Base-by-base conservation (phyloP, 495 filamentous ascomycete species). In the Hypoxylon lienhwacheense region DNA sequence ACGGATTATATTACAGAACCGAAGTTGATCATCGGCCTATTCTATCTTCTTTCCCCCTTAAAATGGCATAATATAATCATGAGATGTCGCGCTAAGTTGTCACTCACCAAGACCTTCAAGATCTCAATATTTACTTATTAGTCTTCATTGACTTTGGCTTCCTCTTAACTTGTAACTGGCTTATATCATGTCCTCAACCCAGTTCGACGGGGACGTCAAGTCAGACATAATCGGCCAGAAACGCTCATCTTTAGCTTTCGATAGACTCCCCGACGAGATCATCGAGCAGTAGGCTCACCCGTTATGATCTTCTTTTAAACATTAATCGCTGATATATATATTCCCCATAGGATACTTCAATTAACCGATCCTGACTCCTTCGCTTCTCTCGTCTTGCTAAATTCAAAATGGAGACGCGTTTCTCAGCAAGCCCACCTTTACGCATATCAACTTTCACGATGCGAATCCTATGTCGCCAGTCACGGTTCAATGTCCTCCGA, bases 341-440 rank as follows among this genome's bases (percentile, higher is more conserved):
- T 28, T 47, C 5, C 10, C 34, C 47, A 1, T 64, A 95, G 89
- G 61, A 91, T 92, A 59, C 81, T 95, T 31, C 83, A 85, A 67
- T 73, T 79, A 31, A 82, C 81, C 31, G 88, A 89, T 59, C 81
- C 89, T 42, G 85, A 89, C 69, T 82, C 82, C 31, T 95, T 95
- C 68, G 87, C 89, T 17, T 93, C 89, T 21, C 74, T 95, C 45
- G 77, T 87, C n/a, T 69, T 91, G n/a, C 70, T 95, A 53, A 91
- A 90, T 70, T 74, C 78, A 41, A 80, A 83, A 77, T 95, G 89
- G 89, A 80, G 85, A 51, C 76, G 71, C 17, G 80, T 85, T 50
- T 91, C 89, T 7, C 82, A 89, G 63, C 84, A 84, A 36, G 69
- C 83, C 2, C 71, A 82, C 45, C 78, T 95, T 50, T 95, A 92